These are phyloP conservation scores for Penicillium sp. DNA, from an alignment of 2,329 filamentous ascomycete genomes.

Conservation along the genomic window DNA sequence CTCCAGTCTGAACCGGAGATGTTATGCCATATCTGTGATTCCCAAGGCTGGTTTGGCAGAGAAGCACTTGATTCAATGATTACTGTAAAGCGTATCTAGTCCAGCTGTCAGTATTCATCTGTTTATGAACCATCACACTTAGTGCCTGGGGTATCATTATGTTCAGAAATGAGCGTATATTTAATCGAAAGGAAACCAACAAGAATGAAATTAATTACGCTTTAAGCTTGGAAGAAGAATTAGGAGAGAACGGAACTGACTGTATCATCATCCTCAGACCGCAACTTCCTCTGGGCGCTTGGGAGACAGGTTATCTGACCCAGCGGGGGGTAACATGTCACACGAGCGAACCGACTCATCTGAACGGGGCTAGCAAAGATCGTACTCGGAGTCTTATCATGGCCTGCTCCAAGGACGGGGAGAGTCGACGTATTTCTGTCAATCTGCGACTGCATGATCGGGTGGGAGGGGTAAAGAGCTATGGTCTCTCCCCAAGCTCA, in stretches of 20 bases:
- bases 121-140: no score
- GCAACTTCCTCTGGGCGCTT: constrained; percentile 35
- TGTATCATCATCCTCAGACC: constrained; percentile 26
- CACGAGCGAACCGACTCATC: constrained; percentile 57
- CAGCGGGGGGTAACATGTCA: constrained; percentile 71
- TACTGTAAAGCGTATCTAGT: constrained; percentile 65
- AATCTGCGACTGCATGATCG: constrained; percentile 16
- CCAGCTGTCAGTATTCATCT: background rate
- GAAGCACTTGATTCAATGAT: constrained; percentile 68
- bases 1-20: constrained; percentile 62
- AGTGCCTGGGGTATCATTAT: no score
- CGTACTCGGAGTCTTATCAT: constrained; percentile 10
- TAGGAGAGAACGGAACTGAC: constrained; percentile 26
- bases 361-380: constrained; percentile 44
- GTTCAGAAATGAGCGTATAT: no score
- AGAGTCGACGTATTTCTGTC: constrained; percentile 20
- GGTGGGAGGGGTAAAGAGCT: constrained; percentile 5
- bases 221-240: no score
- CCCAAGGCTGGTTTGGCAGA: constrained; percentile 64
- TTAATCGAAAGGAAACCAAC: no score
- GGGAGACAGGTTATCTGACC: constrained; percentile 71
- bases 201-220: no score
- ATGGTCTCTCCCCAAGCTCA: background rate
- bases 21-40: constrained; percentile 77
- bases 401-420: constrained; percentile 23